These are phyloP conservation scores for Helianthus annuus DNA, from an alignment of 129 eudicot species.

Conservation along the genomic window DNA sequence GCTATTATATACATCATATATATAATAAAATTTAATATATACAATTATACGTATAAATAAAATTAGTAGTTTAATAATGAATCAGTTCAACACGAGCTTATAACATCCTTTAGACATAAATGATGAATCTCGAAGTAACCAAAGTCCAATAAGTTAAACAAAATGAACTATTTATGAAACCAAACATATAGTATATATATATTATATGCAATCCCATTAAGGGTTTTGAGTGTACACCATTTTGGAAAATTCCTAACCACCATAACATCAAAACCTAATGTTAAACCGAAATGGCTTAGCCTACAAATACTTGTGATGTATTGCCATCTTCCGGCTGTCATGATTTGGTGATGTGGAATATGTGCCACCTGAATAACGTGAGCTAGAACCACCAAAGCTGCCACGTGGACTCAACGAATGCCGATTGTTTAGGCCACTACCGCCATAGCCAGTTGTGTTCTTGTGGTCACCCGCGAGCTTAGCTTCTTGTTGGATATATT, in stretches of 20 bases:
- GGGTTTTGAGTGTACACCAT: not conserved
- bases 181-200: constrained; percentile 7
- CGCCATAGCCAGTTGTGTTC: constrained; percentile 39
- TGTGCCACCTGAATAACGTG: constrained; percentile 20
- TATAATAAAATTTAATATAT: no score
- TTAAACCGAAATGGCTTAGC: constrained; percentile 11
- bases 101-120: not conserved
- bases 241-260: constrained; percentile 8
- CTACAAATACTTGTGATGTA: constrained; percentile 46
- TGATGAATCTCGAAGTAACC: not conserved
- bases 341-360: constrained; percentile 26
- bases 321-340: constrained; percentile 39
- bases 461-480: constrained; percentile 38
- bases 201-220: not conserved
- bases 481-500: constrained; percentile 29
- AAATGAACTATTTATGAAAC: not conserved
- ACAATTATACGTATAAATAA: no score
- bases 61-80: no score
- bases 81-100: not conserved
- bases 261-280: constrained; percentile 19
- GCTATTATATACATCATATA: no score
- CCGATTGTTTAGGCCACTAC: constrained; percentile 39
- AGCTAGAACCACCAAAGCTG: constrained; percentile 20
- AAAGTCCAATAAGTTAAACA: not conserved
- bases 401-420: constrained; percentile 27